Evolutionary conservation across 1,284 basidiomycete species (phyloP).

Genomic region (Cystobasidiaceae sp.): DNA sequence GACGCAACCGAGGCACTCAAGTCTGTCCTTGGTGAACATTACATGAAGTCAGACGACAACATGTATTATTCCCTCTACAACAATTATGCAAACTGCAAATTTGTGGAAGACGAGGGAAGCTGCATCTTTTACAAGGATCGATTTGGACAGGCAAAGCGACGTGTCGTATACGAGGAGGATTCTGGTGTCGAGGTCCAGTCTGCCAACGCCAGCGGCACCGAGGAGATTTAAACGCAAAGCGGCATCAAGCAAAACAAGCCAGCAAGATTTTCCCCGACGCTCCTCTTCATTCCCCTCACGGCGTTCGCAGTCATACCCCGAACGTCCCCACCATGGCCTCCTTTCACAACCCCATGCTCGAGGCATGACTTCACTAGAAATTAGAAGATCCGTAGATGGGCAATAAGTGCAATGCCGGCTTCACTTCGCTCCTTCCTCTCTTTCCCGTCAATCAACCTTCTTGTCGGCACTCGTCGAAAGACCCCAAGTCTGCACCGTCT

Average conservation of each 20-base stretch:
- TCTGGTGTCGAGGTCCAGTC: slow-evolving; percentile 37
- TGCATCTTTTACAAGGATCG: slow-evolving; percentile 89
- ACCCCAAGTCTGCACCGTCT: too few relatives aligned
- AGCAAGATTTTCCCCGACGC: too few relatives aligned
- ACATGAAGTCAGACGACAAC: slow-evolving; percentile 53
- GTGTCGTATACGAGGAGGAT: slow-evolving; percentile 55
- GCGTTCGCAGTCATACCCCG: too few relatives aligned
- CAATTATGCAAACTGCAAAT: slow-evolving; percentile 53
- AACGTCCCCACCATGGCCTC: background rate
- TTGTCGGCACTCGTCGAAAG: too few relatives aligned
- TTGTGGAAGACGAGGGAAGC: slow-evolving; percentile 87
- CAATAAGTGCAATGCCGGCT: too few relatives aligned
- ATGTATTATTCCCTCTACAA: slow-evolving; percentile 53
- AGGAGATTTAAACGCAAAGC: background rate
- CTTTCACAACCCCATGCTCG: too few relatives aligned
- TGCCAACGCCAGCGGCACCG: background rate
- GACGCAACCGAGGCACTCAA: slow-evolving; percentile 87
- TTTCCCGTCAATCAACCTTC: too few relatives aligned
- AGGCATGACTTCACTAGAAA: too few relatives aligned
- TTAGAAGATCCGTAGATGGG: too few relatives aligned
- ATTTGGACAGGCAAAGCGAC: slow-evolving; percentile 64
- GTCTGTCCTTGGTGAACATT: slow-evolving; percentile 62
- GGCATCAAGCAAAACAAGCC: background rate
- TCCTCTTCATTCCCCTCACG: too few relatives aligned
- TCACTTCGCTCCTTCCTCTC: too few relatives aligned